A percentile compares a stretch with the other conserved stretches of the same genome.
Evolutionary conservation across 1,284 basidiomycete genomes (phyloP).

Genomic region (Trametes pubescens): DNA sequence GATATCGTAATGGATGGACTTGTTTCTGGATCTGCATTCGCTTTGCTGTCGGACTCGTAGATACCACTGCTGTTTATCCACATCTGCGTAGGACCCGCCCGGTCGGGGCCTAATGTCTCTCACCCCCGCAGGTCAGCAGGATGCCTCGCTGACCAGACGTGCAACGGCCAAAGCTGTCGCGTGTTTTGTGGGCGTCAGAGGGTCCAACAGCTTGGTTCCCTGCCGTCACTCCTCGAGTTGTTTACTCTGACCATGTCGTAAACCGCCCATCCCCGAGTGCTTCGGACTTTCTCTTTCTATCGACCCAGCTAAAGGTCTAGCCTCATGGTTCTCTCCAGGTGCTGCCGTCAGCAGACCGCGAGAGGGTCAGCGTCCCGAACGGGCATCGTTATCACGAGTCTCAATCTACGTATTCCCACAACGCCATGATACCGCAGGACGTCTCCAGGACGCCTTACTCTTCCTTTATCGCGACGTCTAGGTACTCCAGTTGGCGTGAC

Average conservation of each 20-base stretch:
- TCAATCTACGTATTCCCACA: slow-evolving; percentile 2
- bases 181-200: slow-evolving; percentile 16
- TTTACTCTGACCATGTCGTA: neutral
- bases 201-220: slow-evolving; percentile 11
- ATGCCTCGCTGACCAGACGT: neutral
- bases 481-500: neutral
- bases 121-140: no score
- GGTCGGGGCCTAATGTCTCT: slow-evolving; percentile 6
- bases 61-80: slow-evolving; percentile 29
- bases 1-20: slow-evolving; percentile 16
- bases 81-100: slow-evolving; percentile 23
- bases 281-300: no score
- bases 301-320: neutral
- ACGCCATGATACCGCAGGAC: neutral
- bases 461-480: neutral
- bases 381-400: slow-evolving; percentile 8
- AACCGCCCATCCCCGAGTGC: no score
- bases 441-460: neutral
- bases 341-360: neutral
- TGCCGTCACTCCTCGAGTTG: slow-evolving; percentile 1
- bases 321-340: neutral
- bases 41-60: slow-evolving; percentile 24
- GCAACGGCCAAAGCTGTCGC: neutral
- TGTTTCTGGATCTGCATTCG: slow-evolving; percentile 19
- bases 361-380: neutral